Evolutionary conservation across 768 basidiomycete species (phyloP), one percentile per base, ranked within the genome.

Genomic region (Mycena amicta): DNA sequence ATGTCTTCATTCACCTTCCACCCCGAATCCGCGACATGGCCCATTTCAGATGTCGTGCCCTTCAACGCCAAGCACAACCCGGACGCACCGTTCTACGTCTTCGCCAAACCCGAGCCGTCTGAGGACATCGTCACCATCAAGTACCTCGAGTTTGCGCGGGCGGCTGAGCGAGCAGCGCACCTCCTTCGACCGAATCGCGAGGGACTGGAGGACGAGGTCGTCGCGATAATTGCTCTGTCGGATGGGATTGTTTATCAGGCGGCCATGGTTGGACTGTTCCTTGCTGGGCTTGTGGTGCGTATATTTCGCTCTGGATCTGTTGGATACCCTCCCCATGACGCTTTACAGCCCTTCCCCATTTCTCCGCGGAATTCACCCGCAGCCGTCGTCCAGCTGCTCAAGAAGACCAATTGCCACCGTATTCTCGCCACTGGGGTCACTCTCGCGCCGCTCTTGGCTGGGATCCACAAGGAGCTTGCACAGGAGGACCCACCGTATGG

Each of bases 151-250:
- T 82, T 81, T 60, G 74, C 71, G 15, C 74, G 75, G 12, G 81
- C 80, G 12, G 71, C 70, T 49, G 74, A 80, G 56, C 74, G 79
- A 22, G 66, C 75, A n/a, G 78, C 79, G n/a, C n/a, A n/a, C n/a
- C n/a, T n/a, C n/a, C n/a, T n/a, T n/a, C n/a, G n/a, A n/a, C n/a
- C n/a, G n/a, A 18, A 18, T 18, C 8, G 18, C 18, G 33, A 8
- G 8, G 33, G 33, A 37, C 8, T 8, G 33, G 33, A 37, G 11
- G 33, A 18, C 11, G 33, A 66, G 18, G 69, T 79, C 5, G 64
- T 80, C 3, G 77, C 73, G 0, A 56, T 81, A n/a, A 65, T 81
- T 8, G 72, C 72, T 5, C 68, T 72, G 8, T 65, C 73, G 0
- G 68, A 74, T 49, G 59, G 65, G 15, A 55, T 82, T 4, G 66